Conservation (phyloP, 2,329 filamentous ascomycete genomes). For the Drechslerella dactyloides region DNA sequence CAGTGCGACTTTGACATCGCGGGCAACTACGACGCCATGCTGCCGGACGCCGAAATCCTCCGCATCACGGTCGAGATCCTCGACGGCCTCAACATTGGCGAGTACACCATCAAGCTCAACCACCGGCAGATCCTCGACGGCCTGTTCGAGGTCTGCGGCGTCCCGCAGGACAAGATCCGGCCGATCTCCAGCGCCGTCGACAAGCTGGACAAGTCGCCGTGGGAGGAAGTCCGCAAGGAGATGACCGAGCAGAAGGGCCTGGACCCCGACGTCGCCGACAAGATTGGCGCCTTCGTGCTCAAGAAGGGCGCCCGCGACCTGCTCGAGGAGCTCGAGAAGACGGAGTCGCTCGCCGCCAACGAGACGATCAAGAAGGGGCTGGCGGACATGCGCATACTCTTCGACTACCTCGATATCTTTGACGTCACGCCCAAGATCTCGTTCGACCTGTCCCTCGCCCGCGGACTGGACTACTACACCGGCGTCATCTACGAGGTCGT, state of each 20-base stretch:
- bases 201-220: conserved; percentile 91
- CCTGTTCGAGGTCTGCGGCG: conserved; percentile 87
- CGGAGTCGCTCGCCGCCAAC: conserved; percentile 73
- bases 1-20: conserved; percentile 98
- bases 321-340: conserved; percentile 71
- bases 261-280: conserved; percentile 76
- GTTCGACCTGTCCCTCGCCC: conserved; percentile 87
- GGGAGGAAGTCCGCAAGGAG: conserved; percentile 86
- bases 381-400: conserved; percentile 78
- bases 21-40: conserved; percentile 84
- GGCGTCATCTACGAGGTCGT: conserved; percentile 89
- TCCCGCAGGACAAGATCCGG: conserved; percentile 83
- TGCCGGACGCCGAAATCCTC: conserved; percentile 88
- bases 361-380: conserved; percentile 78
- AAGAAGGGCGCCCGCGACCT: conserved; percentile 73
- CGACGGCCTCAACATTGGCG: conserved; percentile 67
- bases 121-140: conserved; percentile 93
- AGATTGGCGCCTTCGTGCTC: conserved; percentile 83
- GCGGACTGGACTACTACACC: conserved; percentile 92
- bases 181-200: conserved; percentile 92
- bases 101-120: conserved; percentile 89
- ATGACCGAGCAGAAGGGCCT: conserved; percentile 94
- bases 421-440: conserved; percentile 75
- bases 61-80: conserved; percentile 86
- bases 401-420: conserved; percentile 81